These are phyloP conservation scores for Gracilaria gracilis DNA, from an alignment of 23 red algal species.

Conservation along the genomic window DNA sequence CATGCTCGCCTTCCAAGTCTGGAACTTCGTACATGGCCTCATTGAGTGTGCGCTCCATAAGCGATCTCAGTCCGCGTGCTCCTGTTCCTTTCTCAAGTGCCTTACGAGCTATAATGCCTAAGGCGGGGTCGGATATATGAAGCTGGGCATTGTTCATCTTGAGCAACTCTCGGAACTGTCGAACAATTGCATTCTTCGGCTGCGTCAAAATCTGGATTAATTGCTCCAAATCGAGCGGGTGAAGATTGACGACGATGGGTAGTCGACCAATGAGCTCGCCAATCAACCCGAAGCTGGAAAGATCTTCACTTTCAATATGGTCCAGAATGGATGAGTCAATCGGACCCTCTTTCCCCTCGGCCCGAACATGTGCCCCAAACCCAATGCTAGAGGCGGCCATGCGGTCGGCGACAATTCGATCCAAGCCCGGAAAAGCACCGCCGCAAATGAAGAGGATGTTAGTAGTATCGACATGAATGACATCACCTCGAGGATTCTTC, in stretches of 20 bases:
- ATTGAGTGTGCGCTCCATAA: constrained; percentile 89
- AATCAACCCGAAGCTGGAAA: constrained; percentile 88
- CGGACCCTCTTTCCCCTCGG: constrained; percentile 57
- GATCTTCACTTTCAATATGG: constrained; percentile 85
- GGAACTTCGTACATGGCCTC: constrained; percentile 86
- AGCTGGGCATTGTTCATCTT: constrained; percentile 87
- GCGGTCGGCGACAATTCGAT: constrained; percentile 86
- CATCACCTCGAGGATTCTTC: constrained; percentile 79
- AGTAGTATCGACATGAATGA: constrained; percentile 85
- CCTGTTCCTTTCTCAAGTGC: constrained; percentile 92
- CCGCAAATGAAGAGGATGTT: constrained; percentile 99
- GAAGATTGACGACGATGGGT: constrained; percentile 84
- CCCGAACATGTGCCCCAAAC: constrained; percentile 85
- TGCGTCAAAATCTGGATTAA: constrained; percentile 90
- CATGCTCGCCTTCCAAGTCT: constrained; percentile 39
- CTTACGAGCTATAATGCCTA: constrained; percentile 78
- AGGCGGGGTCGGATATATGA: constrained; percentile 83
- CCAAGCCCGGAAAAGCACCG: constrained; percentile 92
- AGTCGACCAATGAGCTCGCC: constrained; percentile 94
- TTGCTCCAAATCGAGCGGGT: constrained; percentile 82
- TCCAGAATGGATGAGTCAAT: constrained; percentile 70
- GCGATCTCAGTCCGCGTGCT: constrained; percentile 85
- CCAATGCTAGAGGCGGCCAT: constrained; percentile 85
- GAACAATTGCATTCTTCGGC: constrained; percentile 95
- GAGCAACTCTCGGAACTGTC: constrained; percentile 88